Conservation (phyloP, 2,329 filamentous ascomycete species). For the Aureobasidium mangrovei region DNA sequence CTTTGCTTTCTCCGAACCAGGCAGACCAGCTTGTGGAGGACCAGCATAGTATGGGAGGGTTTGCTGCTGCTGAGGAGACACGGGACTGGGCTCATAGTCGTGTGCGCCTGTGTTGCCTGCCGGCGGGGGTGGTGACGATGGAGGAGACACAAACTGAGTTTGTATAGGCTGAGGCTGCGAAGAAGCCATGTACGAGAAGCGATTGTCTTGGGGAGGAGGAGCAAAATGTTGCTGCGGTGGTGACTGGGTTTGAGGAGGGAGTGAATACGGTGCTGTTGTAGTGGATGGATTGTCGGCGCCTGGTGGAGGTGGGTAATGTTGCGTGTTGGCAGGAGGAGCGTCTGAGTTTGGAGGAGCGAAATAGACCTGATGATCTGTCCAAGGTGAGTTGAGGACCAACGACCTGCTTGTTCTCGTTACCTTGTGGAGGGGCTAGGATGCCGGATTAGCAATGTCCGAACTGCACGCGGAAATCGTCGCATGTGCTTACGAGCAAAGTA, state of each 20-base stretch:
- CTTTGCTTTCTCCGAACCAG: conserved; percentile 24
- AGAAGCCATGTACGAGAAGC: not conserved
- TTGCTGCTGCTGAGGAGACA: conserved; percentile 20
- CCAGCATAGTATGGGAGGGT: conserved; percentile 28
- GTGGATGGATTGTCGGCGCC: not conserved
- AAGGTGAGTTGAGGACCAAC: not conserved
- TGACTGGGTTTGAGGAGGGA: conserved; percentile 9
- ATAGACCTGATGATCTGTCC: conserved; percentile 13
- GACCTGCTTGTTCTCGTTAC: not conserved
- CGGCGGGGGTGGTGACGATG: conserved; percentile 7
- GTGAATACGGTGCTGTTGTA: conserved; percentile 3
- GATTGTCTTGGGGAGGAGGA: conserved; percentile 1
- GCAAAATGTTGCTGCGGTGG: conserved; percentile 15
- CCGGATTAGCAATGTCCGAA: not conserved
- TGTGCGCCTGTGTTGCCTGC: conserved; percentile 3
- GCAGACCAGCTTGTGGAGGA: conserved; percentile 27
- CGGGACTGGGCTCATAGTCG: conserved; percentile 4
- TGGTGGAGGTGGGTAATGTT: conserved; percentile 10
- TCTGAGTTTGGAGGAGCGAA: conserved; percentile 11
- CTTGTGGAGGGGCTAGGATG: conserved; percentile 8
- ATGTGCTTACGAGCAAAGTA: conserved; percentile 25
- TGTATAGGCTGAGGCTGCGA: not conserved
- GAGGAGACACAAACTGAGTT: conserved; percentile 10
- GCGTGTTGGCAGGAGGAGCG: not conserved
- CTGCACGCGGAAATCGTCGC: not conserved